Evolutionary conservation across 208 protist species (phyloP), one percentile per base, ranked within the genome.

Genomic region (Leishmania lainsoni): DNA sequence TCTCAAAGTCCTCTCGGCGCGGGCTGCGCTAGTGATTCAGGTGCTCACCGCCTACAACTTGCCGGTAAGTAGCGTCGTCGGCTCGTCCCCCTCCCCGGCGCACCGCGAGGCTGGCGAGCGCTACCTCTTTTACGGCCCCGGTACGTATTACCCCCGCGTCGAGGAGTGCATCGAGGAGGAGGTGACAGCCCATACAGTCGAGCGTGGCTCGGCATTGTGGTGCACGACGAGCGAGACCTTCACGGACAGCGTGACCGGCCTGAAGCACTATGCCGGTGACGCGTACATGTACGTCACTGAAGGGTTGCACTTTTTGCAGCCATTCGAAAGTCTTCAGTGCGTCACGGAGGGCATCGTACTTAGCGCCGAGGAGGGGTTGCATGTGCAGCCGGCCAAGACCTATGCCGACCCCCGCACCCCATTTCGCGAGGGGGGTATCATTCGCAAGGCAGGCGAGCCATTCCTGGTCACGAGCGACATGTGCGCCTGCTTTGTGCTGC

Each of bases 401-500:
- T 99, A 98, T 87, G 65, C 83, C 26, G 98, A 99, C 85, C 90
- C 88, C 32, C 96, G 90, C 56, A 75, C 78, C 12, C 84, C 83
- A n/a, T 93, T 92, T 75, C 74, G 72, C 49, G 90, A 89, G 12
- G 17, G 83, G 17, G 91, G 92, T 3, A 88, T 88, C 10, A 39
- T 85, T 72, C 91, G 96, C 42, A 87, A 90, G 63, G 87, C 90
- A 10, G 93, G 93, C 66, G 81, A 95, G 61, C 72, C 91, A 61
- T 96, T 93, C 76, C 82, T 99, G 17, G 89, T 99, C 20, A 98
- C 95, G 17, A 72, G 90, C 66, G 87, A 92, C 35, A 90, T 94
- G 61, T 87, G 86, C 77, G 87, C 95, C 61, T 91, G 81, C 66
- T 98, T 99, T 80, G 83, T 98, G n/a, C 92, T 92, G 20, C 95